Evolutionary conservation across 805 yeast species (phyloP), one percentile per base, ranked within the genome.

Genomic region (Cyberlindnera xylosilytica): DNA sequence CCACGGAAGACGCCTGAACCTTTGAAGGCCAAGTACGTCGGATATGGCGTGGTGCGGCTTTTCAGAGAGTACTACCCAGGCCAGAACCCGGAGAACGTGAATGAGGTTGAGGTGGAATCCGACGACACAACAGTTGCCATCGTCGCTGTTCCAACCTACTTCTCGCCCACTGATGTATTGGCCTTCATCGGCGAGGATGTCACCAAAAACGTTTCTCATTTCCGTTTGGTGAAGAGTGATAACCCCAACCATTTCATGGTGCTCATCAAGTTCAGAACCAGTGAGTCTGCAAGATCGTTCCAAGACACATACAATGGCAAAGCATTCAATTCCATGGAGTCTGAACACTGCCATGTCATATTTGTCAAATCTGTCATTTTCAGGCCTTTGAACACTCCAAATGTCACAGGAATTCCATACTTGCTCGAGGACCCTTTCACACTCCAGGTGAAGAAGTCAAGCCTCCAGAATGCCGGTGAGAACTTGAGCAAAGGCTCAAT

Each of bases 91-190:
- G n/a, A 26, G 36, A 22, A 22, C 19, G 12, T n/a, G 20, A 34
- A 39, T 31, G 46, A 49, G 33, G 43, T 54, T 22, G 62, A 60
- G 17, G 60, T 61, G 7, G 61, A 64, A 4, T 79, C 79, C 0
- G 83, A 81, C 56, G 79, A 74, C 27, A 76, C 88, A 1, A 83
- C 84, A 65, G 77, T 87, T 4, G 80, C 91, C 1, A 84, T 88
- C 16, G 62, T 88, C n/a, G 89, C 95, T 0, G 81, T 89, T 0
- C 97, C 97, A 0, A 79, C 85, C 10, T 90, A 89, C 59, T 83
- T 89, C 61, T 81, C 95, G 0, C 86, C 91, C 0, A 83, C 88
- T 19, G 97, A 89, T 54, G 59, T 90, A 19, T 61, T 89, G 4
- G 95, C 91, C 5, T 89, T 83, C 57, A 75, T 90, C 10, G 95